Evolutionary conservation across 768 basidiomycete genomes (phyloP), one percentile per base, ranked within the genome.

Genomic region (Lactarius pseudohatsudake): DNA sequence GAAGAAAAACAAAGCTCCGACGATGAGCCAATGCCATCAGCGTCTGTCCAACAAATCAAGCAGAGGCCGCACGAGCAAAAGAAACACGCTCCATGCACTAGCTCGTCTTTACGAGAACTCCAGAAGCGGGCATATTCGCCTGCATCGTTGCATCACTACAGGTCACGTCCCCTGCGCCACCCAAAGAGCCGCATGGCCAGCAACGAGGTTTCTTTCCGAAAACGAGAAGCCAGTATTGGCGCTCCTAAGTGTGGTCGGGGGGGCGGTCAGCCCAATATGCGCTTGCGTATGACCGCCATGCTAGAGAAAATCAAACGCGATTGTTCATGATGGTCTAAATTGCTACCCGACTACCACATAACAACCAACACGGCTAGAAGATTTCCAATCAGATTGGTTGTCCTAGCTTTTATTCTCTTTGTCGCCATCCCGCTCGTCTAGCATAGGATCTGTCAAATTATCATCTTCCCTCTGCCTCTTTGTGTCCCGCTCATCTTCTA

Each of bases 241-340:
- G 54, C 62, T 40, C 28, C 43, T 45, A 55, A 57, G 26, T 32
- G 28, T n/a, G 81, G 80, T n/a, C 82, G 84, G 62, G 82, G 84
- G 26, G 70, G 75, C 34, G 79, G 84, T 4, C 85, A 87, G 71
- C 86, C 86, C n/a, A 81, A 85, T 73, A 95, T 96, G 94, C 90
- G 89, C 72, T 77, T 90, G 58, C 87, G 93, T 59, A 96, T 96
- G 92, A 85, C 86, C 68, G 87, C 85, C 34, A 82, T 96, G 82
- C 82, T 96, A 65, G 91, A 93, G 75, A 88, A 89, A 77, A 94
- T 96, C 70, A 90, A 91, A 75, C 84, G 82, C 57, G 83, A 88
- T 72, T 74, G 77, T 45, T 73, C 77, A 62, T 86, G 26, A 53
- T 53, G 15, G 26, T 53, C 26, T 28, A 50, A 50, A 10, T 50